Base-by-base conservation (phyloP, 1,284 basidiomycete species). In the Megacollybia platyphylla region DNA sequence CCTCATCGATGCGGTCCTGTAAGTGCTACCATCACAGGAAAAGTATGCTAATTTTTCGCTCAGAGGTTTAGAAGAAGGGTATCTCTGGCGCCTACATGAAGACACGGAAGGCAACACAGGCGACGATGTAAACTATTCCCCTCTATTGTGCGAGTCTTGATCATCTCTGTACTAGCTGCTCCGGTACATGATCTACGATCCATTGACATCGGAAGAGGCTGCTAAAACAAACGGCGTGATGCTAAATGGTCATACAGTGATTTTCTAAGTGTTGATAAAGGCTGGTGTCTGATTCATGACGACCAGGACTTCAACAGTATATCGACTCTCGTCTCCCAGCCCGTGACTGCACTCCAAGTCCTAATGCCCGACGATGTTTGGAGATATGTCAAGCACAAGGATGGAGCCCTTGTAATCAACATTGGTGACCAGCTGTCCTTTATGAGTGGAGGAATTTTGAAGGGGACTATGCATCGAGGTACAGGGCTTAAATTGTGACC, bases 301-400 rank as follows among this genome's bases (percentile, higher is more conserved):
- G 31, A 7, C 31, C 11, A 34, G 11, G 62, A 67, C 44, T 58
- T 67, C 45, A 65, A 66, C 38, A 61, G 58, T 29, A 54, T 68
- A 43, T 68, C 66, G 30, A 57, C 65, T 24, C 51, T 61, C 2
- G 46, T 61, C 9, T 62, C 67, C 5, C 70, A 71, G 49, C 68
- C 68, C 1, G 62, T 73, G 20, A 63, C 69, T 2, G 68, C 68
- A 1, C 54, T 72, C 13, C 70, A 72, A 48, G 67, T 71, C 32
- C 57, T 68, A 36, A 67, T 66, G 55, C 63, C 61, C 1, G 61
- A 64, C 47, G 61, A 64, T 26, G 58, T 62, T n/a, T 71, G 69
- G 69, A 60, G 63, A 45, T 71, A 64, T 52, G 68, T 68, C 15
- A 66, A 65, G 51, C 61, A 63, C 50, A 49, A 52, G 37, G 60